Evolutionary conservation across 768 basidiomycete genomes (phyloP).

Genomic region (Suillus sp.): DNA sequence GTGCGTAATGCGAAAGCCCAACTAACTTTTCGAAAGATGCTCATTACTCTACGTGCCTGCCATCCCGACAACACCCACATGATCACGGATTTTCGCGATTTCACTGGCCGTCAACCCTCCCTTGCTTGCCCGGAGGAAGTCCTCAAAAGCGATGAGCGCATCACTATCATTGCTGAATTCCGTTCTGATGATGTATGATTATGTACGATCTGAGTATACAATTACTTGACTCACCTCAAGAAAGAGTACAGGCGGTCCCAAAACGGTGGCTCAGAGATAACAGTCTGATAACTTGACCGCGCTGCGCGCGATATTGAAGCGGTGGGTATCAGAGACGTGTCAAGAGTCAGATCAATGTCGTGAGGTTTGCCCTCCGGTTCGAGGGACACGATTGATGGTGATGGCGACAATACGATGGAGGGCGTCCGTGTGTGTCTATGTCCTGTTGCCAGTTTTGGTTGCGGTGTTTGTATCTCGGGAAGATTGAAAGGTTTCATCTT

Average conservation of each 20-base stretch:
- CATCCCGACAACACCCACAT: slow-evolving; percentile 87
- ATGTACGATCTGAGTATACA: not conserved
- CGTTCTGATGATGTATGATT: slow-evolving; percentile 38
- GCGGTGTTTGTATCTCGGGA: slow-evolving; percentile 27
- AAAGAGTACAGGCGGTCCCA: slow-evolving; percentile 75
- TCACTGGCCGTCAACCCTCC: slow-evolving; percentile 78
- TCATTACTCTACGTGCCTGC: slow-evolving; percentile 64
- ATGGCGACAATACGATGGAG: slow-evolving; percentile 77
- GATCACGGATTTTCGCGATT: slow-evolving; percentile 90
- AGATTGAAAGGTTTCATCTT: slow-evolving; percentile 26
- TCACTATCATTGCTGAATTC: slow-evolving; percentile 69
- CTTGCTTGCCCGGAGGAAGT: slow-evolving; percentile 82
- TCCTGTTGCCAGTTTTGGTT: slow-evolving; percentile 31
- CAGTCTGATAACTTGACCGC: slow-evolving; percentile 37
- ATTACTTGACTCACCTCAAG: slow-evolving; percentile 45
- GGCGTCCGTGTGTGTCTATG: slow-evolving; percentile 67
- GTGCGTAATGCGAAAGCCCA: slow-evolving; percentile 4
- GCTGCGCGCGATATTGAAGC: slow-evolving; percentile 43
- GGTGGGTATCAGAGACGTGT: slow-evolving; percentile 52
- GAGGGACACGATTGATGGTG: slow-evolving; percentile 53
- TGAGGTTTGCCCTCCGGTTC: slow-evolving; percentile 47
- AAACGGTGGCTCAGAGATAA: slow-evolving; percentile 76
- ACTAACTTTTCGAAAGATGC: slow-evolving; percentile 1
- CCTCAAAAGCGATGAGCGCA: slow-evolving; percentile 76
- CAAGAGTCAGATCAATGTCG: slow-evolving; percentile 71